Evolutionary conservation across 495 filamentous ascomycete genomes (phyloP).

Genomic region (Penicillium odoratum): DNA sequence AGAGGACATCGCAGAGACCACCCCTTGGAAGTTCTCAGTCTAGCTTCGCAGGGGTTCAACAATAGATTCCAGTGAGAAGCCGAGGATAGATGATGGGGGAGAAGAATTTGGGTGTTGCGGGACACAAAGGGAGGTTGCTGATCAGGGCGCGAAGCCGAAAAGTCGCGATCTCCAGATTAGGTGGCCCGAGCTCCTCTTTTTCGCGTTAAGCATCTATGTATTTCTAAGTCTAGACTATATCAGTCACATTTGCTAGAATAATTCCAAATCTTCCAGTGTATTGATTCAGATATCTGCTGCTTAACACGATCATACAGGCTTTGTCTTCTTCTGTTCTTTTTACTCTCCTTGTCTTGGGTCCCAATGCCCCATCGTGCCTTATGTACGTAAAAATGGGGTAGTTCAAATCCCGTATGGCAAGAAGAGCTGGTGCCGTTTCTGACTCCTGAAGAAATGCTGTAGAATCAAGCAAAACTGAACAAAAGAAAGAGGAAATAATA

Average conservation of each 20-base stretch:
- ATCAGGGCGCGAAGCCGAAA: slow-evolving; percentile 35
- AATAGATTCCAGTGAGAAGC: neutral
- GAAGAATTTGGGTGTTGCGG: slow-evolving; percentile 14
- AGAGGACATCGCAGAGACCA: slow-evolving; percentile 33
- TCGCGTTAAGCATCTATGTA: slow-evolving; percentile 14
- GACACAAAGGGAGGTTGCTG: slow-evolving; percentile 19
- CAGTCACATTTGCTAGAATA: neutral
- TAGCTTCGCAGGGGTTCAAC: neutral
- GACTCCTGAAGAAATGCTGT: slow-evolving; percentile 19
- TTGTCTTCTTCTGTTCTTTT: neutral
- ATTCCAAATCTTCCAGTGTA: neutral
- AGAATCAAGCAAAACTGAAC: neutral
- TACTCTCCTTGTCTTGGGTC: neutral
- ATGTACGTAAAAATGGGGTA: slow-evolving; percentile 20
- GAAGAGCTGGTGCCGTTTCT: neutral
- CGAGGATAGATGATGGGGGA: slow-evolving; percentile 4
- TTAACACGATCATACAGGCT: slow-evolving; percentile 3
- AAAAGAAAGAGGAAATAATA: slow-evolving; percentile 1
- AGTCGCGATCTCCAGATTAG: slow-evolving; percentile 46
- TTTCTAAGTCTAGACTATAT: neutral
- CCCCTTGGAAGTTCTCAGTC: neutral
- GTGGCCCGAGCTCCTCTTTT: slow-evolving; percentile 43
- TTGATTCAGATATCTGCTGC: neutral
- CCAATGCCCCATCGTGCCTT: slow-evolving; percentile 9
- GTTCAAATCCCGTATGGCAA: slow-evolving; percentile 1